Conservation (phyloP, 177 flowering plant species). For the Vitis hybrid region DNA sequence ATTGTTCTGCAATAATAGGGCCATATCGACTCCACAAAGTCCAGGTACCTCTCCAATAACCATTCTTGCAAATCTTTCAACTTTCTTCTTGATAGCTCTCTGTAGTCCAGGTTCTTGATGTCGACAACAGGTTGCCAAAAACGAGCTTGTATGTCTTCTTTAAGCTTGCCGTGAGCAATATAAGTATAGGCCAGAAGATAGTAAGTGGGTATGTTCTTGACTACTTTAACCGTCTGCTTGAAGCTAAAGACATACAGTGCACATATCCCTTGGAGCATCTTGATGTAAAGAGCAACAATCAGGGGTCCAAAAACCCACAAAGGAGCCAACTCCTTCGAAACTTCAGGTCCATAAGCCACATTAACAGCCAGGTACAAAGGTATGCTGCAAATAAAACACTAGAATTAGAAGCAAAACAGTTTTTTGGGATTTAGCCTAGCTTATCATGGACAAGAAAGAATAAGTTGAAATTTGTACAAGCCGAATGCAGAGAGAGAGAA, state of each 20-base stretch:
- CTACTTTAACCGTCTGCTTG: constrained; percentile 47
- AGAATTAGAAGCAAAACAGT: not conserved
- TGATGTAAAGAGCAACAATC: constrained; percentile 65
- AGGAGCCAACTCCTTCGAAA: constrained; percentile 79
- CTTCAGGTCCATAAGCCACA: constrained; percentile 64
- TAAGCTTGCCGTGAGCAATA: constrained; percentile 54
- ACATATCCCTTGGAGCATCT: constrained; percentile 49
- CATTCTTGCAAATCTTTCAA: constrained; percentile 43
- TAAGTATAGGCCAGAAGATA: constrained; percentile 35
- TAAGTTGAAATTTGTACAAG: not conserved
- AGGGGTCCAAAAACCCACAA: constrained; percentile 86
- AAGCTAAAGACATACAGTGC: constrained; percentile 68
- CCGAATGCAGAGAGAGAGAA: not conserved
- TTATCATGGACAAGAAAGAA: not conserved
- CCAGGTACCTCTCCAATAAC: constrained; percentile 62
- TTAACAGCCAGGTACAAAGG: constrained; percentile 63
- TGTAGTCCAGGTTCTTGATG: constrained; percentile 51
- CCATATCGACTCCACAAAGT: constrained; percentile 82
- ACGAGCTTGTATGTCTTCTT: constrained; percentile 30
- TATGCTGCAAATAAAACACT: constrained; percentile 49
- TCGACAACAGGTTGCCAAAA: constrained; percentile 51
- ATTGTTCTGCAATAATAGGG: constrained; percentile 78
- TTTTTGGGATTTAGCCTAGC: not conserved
- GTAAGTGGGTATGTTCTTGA: constrained; percentile 53
- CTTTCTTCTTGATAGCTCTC: constrained; percentile 33